Conservation (phyloP, 2,329 filamentous ascomycete genomes). For the Canariomyces notabilis region DNA sequence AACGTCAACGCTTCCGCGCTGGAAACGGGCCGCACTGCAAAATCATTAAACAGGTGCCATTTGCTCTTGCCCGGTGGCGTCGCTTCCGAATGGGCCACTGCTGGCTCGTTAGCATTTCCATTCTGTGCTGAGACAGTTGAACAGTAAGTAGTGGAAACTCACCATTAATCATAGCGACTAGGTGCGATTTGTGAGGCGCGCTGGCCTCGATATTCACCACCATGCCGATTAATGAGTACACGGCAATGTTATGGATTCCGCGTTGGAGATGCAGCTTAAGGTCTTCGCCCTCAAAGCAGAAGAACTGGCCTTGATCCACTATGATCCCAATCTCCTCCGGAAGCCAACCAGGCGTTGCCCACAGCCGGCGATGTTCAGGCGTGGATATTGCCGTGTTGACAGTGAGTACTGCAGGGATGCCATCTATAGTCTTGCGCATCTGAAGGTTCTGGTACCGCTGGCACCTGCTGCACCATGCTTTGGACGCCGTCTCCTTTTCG, state of each 20-base stretch:
- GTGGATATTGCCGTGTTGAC: slow-evolving; percentile 74
- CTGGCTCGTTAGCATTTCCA: slow-evolving; percentile 24
- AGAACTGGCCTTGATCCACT: slow-evolving; percentile 84
- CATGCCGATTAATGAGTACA: slow-evolving; percentile 88
- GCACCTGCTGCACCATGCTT: slow-evolving; percentile 91
- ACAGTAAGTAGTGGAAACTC: no score
- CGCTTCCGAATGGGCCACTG: slow-evolving; percentile 62
- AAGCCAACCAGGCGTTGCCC: slow-evolving; percentile 86
- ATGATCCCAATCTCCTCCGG: slow-evolving; percentile 93
- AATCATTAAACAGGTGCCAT: slow-evolving; percentile 98
- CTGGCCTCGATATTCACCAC: slow-evolving; percentile 85
- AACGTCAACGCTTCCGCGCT: slow-evolving; percentile 84
- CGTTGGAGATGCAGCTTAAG: slow-evolving; percentile 73
- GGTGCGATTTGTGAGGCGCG: slow-evolving; percentile 79
- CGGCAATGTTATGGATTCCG: slow-evolving; percentile 72
- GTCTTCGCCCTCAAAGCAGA: slow-evolving; percentile 91
- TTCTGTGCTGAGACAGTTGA: not conserved
- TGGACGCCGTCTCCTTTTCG: slow-evolving; percentile 79
- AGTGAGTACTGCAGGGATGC: slow-evolving; percentile 78
- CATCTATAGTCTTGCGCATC: slow-evolving; percentile 78
- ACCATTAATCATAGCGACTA: slow-evolving; percentile 89
- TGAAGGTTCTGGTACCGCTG: slow-evolving; percentile 84
- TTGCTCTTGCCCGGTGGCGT: slow-evolving; percentile 57
- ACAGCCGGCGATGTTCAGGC: slow-evolving; percentile 71
- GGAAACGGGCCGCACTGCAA: slow-evolving; percentile 76